phyloP scores from a whole-genome alignment of 1,284 basidiomycete species.

The Pseudozyma thailandica region DNA sequence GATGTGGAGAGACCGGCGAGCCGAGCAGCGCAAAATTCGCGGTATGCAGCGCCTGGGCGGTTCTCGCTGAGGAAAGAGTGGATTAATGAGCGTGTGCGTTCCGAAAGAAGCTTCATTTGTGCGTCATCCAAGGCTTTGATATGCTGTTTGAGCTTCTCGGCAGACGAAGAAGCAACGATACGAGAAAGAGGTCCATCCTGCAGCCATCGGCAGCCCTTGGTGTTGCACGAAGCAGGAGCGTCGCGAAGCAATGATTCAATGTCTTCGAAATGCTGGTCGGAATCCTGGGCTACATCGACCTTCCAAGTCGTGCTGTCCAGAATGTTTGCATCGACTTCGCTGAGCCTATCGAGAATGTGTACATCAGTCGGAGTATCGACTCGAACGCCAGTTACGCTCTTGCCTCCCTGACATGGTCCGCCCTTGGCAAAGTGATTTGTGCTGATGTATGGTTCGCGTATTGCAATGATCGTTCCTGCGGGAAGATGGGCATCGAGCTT shows the following conservation, averaged over 20 bases:
- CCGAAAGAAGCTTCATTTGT: conserved; percentile 1
- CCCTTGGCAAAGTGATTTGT: conserved; percentile 57
- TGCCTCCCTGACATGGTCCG: conserved; percentile 56
- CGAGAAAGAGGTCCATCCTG: conserved; percentile 54
- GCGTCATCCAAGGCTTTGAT: neutral
- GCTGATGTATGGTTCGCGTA: conserved; percentile 63
- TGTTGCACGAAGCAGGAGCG: conserved; percentile 26
- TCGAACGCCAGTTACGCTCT: conserved; percentile 55
- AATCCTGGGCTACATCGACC: conserved; percentile 10
- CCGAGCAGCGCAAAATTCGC: conserved; percentile 47
- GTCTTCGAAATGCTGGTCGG: conserved; percentile 12
- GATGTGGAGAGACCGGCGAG: conserved; percentile 17
- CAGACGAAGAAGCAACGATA: conserved; percentile 6
- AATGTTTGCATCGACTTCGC: conserved; percentile 15
- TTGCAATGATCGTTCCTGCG: conserved; percentile 56
- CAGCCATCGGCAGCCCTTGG: conserved; percentile 46
- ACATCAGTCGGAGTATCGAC: conserved; percentile 66
- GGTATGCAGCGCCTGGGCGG: conserved; percentile 45
- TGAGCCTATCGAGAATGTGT: conserved; percentile 43
- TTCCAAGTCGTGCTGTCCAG: conserved; percentile 33
- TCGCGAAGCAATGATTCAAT: conserved; percentile 7
- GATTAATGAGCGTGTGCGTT: conserved; percentile 18
- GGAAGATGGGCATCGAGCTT: conserved; percentile 53
- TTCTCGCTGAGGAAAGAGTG: conserved; percentile 30
- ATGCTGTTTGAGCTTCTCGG: neutral